Conservation (phyloP, 768 basidiomycete genomes). For the Rhodotorula diobovata region DNA sequence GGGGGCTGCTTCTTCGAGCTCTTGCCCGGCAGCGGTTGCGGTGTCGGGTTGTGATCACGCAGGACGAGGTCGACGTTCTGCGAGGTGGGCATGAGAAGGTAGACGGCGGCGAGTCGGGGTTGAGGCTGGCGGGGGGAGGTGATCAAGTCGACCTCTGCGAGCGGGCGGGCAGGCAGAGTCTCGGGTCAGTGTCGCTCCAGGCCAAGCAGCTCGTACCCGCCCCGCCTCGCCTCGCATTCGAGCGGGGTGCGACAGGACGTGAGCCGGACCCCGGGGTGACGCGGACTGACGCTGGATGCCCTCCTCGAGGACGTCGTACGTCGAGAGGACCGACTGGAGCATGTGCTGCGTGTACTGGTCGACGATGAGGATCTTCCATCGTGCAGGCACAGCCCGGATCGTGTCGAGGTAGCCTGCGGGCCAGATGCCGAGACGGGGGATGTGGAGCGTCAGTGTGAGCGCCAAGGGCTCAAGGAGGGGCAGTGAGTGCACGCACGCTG, state of each 20-base stretch:
- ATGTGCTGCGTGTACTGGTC: slow-evolving; percentile 86
- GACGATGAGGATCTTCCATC: slow-evolving; percentile 97
- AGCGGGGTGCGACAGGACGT: neutral
- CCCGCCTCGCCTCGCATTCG: no score
- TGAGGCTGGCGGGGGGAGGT: slow-evolving; percentile 75
- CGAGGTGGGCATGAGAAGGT: slow-evolving; percentile 87
- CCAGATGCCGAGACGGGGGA: neutral
- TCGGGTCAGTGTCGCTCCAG: neutral
- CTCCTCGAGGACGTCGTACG: slow-evolving; percentile 90
- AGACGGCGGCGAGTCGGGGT: slow-evolving; percentile 81
- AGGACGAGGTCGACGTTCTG: slow-evolving; percentile 91
- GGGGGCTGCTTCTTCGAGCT: slow-evolving; percentile 17
- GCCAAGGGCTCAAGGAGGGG: neutral
- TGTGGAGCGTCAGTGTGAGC: neutral
- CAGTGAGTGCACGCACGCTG: neutral
- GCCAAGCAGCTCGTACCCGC: neutral
- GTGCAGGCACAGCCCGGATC: slow-evolving; percentile 69
- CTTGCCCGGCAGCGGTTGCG: slow-evolving; percentile 1
- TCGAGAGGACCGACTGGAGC: slow-evolving; percentile 77
- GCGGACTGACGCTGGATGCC: slow-evolving; percentile 86
- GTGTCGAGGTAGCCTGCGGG: slow-evolving; percentile 74
- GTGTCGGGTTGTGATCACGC: slow-evolving; percentile 61
- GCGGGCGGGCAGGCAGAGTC: neutral
- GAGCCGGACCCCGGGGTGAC: neutral
- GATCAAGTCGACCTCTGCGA: slow-evolving; percentile 83